Base-by-base conservation (phyloP, 352 stramenopile genomes). In the Phytophthora meadii region DNA sequence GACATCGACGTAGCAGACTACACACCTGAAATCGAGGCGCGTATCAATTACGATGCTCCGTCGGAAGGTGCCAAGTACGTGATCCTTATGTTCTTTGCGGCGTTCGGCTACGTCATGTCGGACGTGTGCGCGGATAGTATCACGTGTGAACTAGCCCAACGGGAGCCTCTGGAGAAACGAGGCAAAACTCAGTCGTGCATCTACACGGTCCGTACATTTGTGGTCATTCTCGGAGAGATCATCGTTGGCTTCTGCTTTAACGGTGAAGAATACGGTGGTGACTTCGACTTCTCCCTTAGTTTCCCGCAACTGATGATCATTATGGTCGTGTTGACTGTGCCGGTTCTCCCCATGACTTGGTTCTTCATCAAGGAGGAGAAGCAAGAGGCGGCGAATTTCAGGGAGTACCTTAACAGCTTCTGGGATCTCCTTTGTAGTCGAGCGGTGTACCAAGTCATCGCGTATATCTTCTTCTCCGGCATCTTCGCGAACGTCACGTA, bases 241-340 rank as follows among this genome's bases (percentile, higher is more conserved):
- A n/a, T 84, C 12, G 44, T 62, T 6, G 77, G 64, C 14, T 84
- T 87, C 54, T 59, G 50, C 34, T 79, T 92, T 54, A 92, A 90
- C 54, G 62, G 62, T 17, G 55, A 70, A 24, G 62, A 70, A 1
- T 70, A 70, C 54, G 62, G 62, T 19, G 61, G 61, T 14, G 19
- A 27, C 30, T 70, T 70, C n/a, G 15, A 60, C 61, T 70, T 70
- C 25, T 70, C 61, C 1, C 25, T 70, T 3, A 70, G 54, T 8
- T 70, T 70, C 15, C 48, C 61, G 0, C 54, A 70, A 15, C 24
- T 87, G 11, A 85, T 85, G 74, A 67, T 81, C 53, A 73, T 81
- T 45, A 45, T 85, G 28, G 62, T 66, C 0, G 42, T 74, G 7
- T 45, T 66, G 22, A 55, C 60, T 0, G 19, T 70, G 4, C 61